Evolutionary conservation across 331 rosid genomes (phyloP), one percentile per base, ranked within the genome.

Genomic region (Erythrophleum ivorense): DNA sequence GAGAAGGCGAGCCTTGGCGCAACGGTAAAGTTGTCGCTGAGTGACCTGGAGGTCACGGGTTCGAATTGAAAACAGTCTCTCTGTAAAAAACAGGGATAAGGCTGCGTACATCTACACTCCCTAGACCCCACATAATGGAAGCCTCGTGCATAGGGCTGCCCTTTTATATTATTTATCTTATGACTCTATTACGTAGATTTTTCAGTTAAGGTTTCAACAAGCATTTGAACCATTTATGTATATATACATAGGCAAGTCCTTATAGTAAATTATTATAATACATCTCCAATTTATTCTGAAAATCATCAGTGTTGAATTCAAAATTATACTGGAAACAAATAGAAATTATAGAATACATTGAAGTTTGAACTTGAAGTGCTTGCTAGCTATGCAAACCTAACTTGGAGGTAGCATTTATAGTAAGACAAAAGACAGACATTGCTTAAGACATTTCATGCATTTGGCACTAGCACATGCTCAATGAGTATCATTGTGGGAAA

Each of bases 391-490:
- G 50, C 60, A 82, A 75, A 74, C 66, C 49, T 67, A 68, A 79
- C 50, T 12, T 12, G 49, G 71, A 76, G 15, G 74, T 16, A 71
- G 59, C 75, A 76, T 15, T 59, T 18, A 36, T 40, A 18, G 5
- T 15, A 34, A 48, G 58, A 55, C 40, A 1, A 10, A 59, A 62
- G 68, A 64, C 72, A 78, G 71, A 49, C 64, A n/a, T n/a, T n/a
- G n/a, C n/a, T n/a, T n/a, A n/a, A n/a, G n/a, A n/a, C n/a, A 87
- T 65, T 29, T 54, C 40, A 62, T 59, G 55, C 57, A 68, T 29
- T n/a, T 40, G 77, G 43, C 29, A 85, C 73, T 43, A 72, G 58
- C 80, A 84, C 62, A 41, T 68, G 74, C 18, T 75, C 63, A 80
- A 77, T 60, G 41, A 84, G 78, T 73, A 73, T 77, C 54, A 62